Evolutionary conservation across 768 basidiomycete genomes (phyloP), one percentile per base, ranked within the genome.

Genomic region (Lenzites betulinus): DNA sequence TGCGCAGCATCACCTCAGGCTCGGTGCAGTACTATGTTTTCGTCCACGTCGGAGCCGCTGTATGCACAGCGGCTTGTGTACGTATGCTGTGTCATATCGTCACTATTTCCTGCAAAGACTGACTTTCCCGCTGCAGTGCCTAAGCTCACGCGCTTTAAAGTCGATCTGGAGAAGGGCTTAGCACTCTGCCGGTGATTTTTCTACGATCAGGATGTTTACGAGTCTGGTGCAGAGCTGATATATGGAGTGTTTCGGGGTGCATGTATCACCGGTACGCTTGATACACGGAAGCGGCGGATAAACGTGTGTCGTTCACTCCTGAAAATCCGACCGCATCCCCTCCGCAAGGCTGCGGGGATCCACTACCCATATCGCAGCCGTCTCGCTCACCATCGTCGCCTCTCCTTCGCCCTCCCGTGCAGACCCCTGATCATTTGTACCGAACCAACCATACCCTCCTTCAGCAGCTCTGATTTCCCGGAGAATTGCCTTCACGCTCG

Each of bases 261-360:
- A n/a, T n/a, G n/a, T n/a, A n/a, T n/a, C 30, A 39, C 4, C 15
- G 13, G 15, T 39, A 8, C 38, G 4, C 38, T 4, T 39, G 44
- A 7, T 25, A 25, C 22, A 46, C 12, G 23, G 1, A 9, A 22
- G 25, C 44, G n/a, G 18, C 42, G 15, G 15, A 39, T 16, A 46
- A 7, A 3, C 16, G 11, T 44, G 9, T 44, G 5, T 11, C 6
- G 44, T 7, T 3, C 25, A 22, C 35, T 47, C 44, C 16, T 18
- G n/a, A 16, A 48, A 68, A 52, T 78, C 77, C 16, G 72, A 71
- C 55, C 78, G 67, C 74, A 78, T 79, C 2, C 77, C 79, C 66
- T 93, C 90, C 12, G 90, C 86, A 61, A 94, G 73, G 76, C 91
- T 93, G 49, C 90, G 78, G 2, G 92, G 92, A 64, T 92, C 89